Percentiles rank a stretch among this genome's conserved stretches.
phyloP scores from a whole-genome alignment of 2,329 filamentous ascomycete species.

The Trichoderma koningii region DNA sequence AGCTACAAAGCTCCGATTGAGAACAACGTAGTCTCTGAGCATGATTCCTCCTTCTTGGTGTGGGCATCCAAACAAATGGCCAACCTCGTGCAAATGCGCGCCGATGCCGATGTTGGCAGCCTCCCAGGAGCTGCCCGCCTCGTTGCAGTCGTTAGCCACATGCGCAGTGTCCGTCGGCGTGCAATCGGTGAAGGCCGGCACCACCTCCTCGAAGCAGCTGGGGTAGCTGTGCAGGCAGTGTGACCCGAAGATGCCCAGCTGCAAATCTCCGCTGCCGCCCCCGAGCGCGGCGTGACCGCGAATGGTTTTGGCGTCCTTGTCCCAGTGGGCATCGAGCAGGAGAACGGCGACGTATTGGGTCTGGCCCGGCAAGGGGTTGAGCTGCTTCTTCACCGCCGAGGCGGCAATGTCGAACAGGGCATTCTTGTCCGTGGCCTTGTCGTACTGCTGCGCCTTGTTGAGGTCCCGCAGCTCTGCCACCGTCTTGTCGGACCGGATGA shows the following conservation, averaged over 20 bases:
- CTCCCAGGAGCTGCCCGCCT: constrained; percentile 91
- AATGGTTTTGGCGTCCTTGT: constrained; percentile 68
- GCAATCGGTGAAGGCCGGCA: constrained; percentile 85
- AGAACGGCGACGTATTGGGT: constrained; percentile 86
- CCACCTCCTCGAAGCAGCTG: constrained; percentile 83
- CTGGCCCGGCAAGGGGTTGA: constrained; percentile 72
- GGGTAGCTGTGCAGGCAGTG: constrained; percentile 92
- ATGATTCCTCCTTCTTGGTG: constrained; percentile 92
- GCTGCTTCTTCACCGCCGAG: constrained; percentile 76
- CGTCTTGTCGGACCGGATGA: constrained; percentile 81
- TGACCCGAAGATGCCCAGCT: constrained; percentile 88
- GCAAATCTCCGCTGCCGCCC: constrained; percentile 69
- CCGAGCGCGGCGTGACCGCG: constrained; percentile 84
- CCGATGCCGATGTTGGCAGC: constrained; percentile 93
- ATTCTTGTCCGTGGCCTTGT: constrained; percentile 66
- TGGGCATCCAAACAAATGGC: constrained; percentile 86
- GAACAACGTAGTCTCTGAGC: constrained; percentile 80
- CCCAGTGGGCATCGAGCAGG: constrained; percentile 88
- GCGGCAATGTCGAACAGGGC: constrained; percentile 76
- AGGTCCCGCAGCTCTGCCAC: constrained; percentile 80
- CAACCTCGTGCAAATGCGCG: constrained; percentile 87
- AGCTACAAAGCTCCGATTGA: constrained; percentile 81
- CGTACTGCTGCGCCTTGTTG: constrained; percentile 76
- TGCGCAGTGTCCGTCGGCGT: constrained; percentile 80
- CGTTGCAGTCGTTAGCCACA: constrained; percentile 83